phyloP scores from a whole-genome alignment of 1,284 basidiomycete genomes.

The Moesziomyces antarcticus region DNA sequence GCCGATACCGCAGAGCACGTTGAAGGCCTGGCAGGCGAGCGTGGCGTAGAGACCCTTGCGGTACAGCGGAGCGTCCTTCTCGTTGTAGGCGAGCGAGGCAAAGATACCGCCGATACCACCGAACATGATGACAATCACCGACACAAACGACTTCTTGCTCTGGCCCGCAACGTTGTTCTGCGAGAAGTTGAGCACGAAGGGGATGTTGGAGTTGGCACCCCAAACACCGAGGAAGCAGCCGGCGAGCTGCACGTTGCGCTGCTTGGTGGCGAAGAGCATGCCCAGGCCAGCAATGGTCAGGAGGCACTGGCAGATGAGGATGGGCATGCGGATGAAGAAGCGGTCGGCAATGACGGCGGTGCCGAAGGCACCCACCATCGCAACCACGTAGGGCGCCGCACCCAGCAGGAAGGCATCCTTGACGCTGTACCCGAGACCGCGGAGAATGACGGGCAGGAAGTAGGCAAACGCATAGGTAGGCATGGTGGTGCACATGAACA shows the following conservation, averaged over 20 bases:
- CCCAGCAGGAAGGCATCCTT: slow-evolving; percentile 58
- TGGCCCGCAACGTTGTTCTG: slow-evolving; percentile 69
- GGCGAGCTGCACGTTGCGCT: slow-evolving; percentile 45
- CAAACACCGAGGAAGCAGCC: slow-evolving; percentile 69
- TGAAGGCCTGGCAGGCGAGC: slow-evolving; percentile 51
- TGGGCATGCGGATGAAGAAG: slow-evolving; percentile 63
- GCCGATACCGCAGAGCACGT: slow-evolving; percentile 41
- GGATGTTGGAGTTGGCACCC: slow-evolving; percentile 64
- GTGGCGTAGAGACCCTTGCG: slow-evolving; percentile 56
- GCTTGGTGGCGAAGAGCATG: slow-evolving; percentile 62
- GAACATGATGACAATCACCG: slow-evolving; percentile 68
- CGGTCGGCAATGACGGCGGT: slow-evolving; percentile 68
- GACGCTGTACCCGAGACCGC: slow-evolving; percentile 67
- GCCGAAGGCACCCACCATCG: slow-evolving; percentile 66
- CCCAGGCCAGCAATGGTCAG: slow-evolving; percentile 67
- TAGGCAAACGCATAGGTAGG: slow-evolving; percentile 56
- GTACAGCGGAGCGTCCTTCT: slow-evolving; percentile 60
- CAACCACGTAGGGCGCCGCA: slow-evolving; percentile 68
- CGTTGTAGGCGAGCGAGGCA: slow-evolving; percentile 66
- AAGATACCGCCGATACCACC: slow-evolving; percentile 70
- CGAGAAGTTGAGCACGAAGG: slow-evolving; percentile 55
- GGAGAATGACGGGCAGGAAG: slow-evolving; percentile 70
- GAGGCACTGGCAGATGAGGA: slow-evolving; percentile 66
- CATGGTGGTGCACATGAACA: slow-evolving; percentile 65
- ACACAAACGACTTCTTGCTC: slow-evolving; percentile 68